phyloP scores from a whole-genome alignment of 148 eudicot species.

The Vaccinium vitisidaea region DNA sequence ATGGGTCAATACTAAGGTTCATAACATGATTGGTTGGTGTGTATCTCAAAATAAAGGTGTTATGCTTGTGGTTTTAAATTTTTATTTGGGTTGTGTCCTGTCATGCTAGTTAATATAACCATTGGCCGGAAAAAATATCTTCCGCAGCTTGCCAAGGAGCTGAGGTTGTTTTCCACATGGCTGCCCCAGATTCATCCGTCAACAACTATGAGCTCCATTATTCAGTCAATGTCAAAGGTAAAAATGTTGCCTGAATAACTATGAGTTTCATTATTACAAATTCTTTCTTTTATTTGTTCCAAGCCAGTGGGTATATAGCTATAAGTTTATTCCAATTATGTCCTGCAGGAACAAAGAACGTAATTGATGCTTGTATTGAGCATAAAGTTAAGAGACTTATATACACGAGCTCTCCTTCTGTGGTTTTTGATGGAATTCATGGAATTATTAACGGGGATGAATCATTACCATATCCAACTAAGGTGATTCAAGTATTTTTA shows the following conservation, averaged over 20 bases:
- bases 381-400: conserved; percentile 79
- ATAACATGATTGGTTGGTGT: not conserved
- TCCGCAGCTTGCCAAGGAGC: conserved; percentile 80
- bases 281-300: not conserved
- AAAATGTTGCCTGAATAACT: not conserved
- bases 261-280: not conserved
- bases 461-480: conserved; percentile 79
- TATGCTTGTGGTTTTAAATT: not conserved
- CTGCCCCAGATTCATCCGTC: conserved; percentile 96
- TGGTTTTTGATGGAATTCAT: conserved; percentile 89
- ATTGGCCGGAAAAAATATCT: not conserved
- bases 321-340: conserved; percentile 2
- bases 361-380: conserved; percentile 84
- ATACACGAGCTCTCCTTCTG: conserved; percentile 95
- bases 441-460: conserved; percentile 81
- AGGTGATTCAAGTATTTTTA: conserved; percentile 42
- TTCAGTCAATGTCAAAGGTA: conserved; percentile 88
- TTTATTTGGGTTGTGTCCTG: not conserved
- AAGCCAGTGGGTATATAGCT: not conserved
- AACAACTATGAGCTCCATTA: conserved; percentile 75
- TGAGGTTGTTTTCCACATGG: conserved; percentile 97
- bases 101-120: not conserved
- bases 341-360: conserved; percentile 69
- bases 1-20: not conserved
- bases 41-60: not conserved